Evolutionary conservation across 2,329 filamentous ascomycete species (phyloP).

Genomic region (Leptographium procerum): DNA sequence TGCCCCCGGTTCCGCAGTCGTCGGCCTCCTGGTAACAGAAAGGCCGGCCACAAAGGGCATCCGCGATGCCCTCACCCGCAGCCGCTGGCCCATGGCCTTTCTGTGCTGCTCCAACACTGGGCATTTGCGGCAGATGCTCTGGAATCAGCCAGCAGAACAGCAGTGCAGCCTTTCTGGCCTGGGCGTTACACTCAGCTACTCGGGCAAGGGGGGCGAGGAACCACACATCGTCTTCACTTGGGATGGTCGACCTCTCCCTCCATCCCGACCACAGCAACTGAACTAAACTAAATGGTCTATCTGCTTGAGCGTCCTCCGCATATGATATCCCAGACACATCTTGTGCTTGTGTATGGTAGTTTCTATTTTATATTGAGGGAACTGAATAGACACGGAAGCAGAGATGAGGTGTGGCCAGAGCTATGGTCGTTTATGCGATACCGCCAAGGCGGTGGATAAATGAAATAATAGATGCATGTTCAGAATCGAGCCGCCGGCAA

Average conservation of each 20-base stretch:
- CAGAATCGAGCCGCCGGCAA: background rate
- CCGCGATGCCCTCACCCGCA: slow-evolving; percentile 56
- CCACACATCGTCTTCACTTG: slow-evolving; percentile 38
- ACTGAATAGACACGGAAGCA: background rate
- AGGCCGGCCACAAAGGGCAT: slow-evolving; percentile 68
- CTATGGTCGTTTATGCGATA: background rate
- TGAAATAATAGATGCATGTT: background rate
- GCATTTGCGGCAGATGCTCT: slow-evolving; percentile 54
- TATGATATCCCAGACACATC: no score
- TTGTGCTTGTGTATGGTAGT: background rate
- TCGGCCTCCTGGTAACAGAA: slow-evolving; percentile 62
- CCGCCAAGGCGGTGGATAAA: background rate
- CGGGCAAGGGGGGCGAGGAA: slow-evolving; percentile 15
- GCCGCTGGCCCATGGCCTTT: slow-evolving; percentile 61
- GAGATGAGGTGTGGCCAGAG: background rate
- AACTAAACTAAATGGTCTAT: background rate
- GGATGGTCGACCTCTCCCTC: slow-evolving; percentile 30
- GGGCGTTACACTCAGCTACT: slow-evolving; percentile 27
- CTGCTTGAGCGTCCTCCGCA: no score
- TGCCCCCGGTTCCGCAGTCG: slow-evolving; percentile 35
- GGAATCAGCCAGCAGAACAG: slow-evolving; percentile 55
- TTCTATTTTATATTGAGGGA: background rate
- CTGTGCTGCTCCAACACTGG: slow-evolving; percentile 50
- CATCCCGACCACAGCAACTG: background rate
- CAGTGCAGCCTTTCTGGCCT: slow-evolving; percentile 53